Base-by-base conservation (phyloP, 2,329 filamentous ascomycete genomes). In the Zasmidium citrigriseum region DNA sequence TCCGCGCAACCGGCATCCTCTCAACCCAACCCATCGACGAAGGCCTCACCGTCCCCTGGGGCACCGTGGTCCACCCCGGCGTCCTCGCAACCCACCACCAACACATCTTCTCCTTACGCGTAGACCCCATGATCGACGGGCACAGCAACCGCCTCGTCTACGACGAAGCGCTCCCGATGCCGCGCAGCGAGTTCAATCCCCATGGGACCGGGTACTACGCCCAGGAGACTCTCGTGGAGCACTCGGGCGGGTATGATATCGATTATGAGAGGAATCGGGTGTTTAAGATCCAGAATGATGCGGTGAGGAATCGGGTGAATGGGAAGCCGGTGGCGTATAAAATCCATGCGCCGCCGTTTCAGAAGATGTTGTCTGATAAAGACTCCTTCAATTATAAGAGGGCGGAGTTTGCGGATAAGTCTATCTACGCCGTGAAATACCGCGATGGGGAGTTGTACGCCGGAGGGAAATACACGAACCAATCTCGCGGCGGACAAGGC, bases 81-180 rank as follows among this genome's bases (percentile, higher is more conserved):
- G 87, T 88, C 16, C 82, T 91, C 29, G 88, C 87, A 2, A 78
- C 80, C 0, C 86, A 89, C 73, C 89, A 92, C 68, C 89, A 93
- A 70, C 89, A 92, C 73, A 89, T 91, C 71, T 91, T 93, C 77
- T 72, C 76, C 62, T 68, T 83, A 62, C 74, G 81, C 56, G 65
- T 84, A 58, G 74, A 83, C 72, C 73, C 79, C 27, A 72, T 75
- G 65, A 71, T 82, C 58, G 77, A 82, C 61, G 76, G 80, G 57
- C 69, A 74, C 66, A 57, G 73, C 53, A 79, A 82, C 70, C 72
- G 78, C 25, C 65, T 80, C 22, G 72, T 79, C 51, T 79, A 88
- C 67, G 75, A 82, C 22, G 75, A 86, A 66, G 79, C 82, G 0
- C 80, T 85, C 53, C 73, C 87, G 0, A 84, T 89, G 79, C 83